These are phyloP conservation scores for Jamesozyma rosinii DNA, from an alignment of 805 yeast genomes.

Conservation along the genomic window DNA sequence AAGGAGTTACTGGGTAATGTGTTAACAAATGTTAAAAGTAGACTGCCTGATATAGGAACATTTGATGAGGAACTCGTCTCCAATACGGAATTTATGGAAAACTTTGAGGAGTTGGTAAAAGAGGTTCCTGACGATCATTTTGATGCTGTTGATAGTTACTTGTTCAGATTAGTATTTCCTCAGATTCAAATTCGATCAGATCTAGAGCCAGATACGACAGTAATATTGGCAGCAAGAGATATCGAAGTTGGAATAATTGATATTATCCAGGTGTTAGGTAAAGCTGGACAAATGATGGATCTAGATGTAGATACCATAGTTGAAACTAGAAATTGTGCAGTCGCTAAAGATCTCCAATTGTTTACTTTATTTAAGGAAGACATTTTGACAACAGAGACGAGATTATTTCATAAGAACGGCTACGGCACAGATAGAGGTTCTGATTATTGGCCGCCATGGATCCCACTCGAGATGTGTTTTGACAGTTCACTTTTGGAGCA, in stretches of 20 bases:
- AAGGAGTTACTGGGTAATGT: conserved; percentile 31
- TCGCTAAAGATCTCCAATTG: conserved; percentile 46
- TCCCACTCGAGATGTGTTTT: conserved; percentile 55
- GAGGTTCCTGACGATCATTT: conserved; percentile 32
- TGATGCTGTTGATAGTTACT: conserved; percentile 41
- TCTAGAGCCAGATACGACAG: conserved; percentile 39
- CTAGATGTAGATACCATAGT: conserved; percentile 32
- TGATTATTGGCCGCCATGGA: conserved; percentile 54
- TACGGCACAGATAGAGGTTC: conserved; percentile 24
- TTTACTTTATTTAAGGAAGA: conserved; percentile 40
- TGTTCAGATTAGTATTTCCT: conserved; percentile 49
- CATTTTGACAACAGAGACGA: conserved; percentile 24
- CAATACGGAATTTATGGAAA: conserved; percentile 31
- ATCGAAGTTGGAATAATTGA: conserved; percentile 47
- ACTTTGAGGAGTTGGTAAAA: conserved; percentile 41
- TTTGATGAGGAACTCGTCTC: conserved; percentile 18
- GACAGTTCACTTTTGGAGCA: conserved; percentile 36
- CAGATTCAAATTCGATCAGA: conserved; percentile 50
- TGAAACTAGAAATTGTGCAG: conserved; percentile 49
- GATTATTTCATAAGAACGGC: conserved; percentile 20
- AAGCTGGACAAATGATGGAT: conserved; percentile 19
- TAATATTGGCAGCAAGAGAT: conserved; percentile 47
- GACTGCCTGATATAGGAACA: background rate
- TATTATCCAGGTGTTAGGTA: conserved; percentile 33
- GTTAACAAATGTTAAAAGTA: conserved; percentile 13